Base-by-base conservation (phyloP, 202 grass and related monocot species). In the Saccharum hybrid region DNA sequence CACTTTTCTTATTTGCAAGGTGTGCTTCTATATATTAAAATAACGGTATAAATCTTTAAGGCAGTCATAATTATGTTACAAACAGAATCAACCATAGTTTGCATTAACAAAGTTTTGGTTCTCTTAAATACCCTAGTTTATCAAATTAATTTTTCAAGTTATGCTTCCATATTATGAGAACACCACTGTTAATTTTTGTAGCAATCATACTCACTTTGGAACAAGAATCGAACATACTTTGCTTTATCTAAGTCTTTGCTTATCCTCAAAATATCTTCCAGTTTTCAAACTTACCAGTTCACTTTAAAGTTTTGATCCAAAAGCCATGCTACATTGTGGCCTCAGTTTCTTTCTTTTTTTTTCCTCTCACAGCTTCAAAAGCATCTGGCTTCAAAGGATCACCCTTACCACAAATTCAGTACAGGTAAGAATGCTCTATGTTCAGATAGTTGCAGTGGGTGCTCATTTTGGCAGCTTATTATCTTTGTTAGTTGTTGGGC, bases 341-440 rank as follows among this genome's bases (percentile, higher is more conserved):
- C 66, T 75, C 34, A 89, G 7, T 75, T 84, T 63, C 19, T 0
- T 13, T 39, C 19, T 73, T 76, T 39, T 54, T 72, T 69, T 68
- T 61, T 28, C 4, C 14, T 30, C 15, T 54, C 46, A 51, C 93
- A 98, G 96, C 96, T 98, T 78, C 57, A 90, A 79, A 96, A 89
- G 72, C 96, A 98, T 92, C 72, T 98, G 79, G 89, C 91, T 84
- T 92, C 84, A 39, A 82, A 92, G 74, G 88, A 96, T 81, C 96
- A 98, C 84, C 96, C 96, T 59, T 98, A 96, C 83, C 93, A 98
- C 90, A 98, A 90, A 86, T 98, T 98, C 46, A 88, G 78, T 78
- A 96, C 93, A 1, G 96, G 96, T 94, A 91, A 83, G 80, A 80
- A 84, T 48, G 48, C 33, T 42, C 51, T 67, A 52, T 83, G 54